phyloP scores from a whole-genome alignment of 2,329 filamentous ascomycete genomes.

The Pyrenophora graminea region DNA sequence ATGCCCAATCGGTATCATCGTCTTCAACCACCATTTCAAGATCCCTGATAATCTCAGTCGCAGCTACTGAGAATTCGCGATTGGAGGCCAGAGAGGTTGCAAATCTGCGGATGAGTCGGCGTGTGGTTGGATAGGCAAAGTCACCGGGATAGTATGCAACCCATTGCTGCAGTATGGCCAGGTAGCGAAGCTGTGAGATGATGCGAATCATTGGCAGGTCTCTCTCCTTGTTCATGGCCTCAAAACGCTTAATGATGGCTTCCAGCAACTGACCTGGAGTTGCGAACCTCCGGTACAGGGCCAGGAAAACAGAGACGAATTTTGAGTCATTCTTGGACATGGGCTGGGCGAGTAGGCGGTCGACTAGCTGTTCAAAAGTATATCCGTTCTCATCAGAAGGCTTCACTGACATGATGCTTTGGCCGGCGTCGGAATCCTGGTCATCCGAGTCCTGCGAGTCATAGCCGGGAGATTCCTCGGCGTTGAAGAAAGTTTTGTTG shows the following conservation, averaged over 20 bases:
- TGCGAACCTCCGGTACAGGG: conserved; percentile 91
- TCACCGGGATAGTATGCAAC: conserved; percentile 88
- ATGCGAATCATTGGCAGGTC: conserved; percentile 75
- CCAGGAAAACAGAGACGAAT: conserved; percentile 86
- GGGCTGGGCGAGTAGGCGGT: conserved; percentile 80
- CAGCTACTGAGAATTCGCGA: conserved; percentile 81
- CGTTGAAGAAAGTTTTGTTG: conserved; percentile 64
- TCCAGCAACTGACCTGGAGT: conserved; percentile 77
- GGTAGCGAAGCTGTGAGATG: conserved; percentile 78
- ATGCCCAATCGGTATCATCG: conserved; percentile 93
- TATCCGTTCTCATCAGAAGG: conserved; percentile 64
- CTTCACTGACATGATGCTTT: conserved; percentile 40
- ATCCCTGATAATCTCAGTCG: conserved; percentile 80
- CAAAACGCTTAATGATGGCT: conserved; percentile 76
- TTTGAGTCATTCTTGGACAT: conserved; percentile 87
- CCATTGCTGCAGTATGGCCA: conserved; percentile 87
- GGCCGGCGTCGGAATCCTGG: conserved; percentile 66
- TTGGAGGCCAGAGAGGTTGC: conserved; percentile 73
- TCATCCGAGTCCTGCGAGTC: conserved; percentile 69
- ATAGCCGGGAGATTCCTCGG: conserved; percentile 72
- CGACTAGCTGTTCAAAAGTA: conserved; percentile 64
- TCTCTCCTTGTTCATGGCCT: conserved; percentile 69
- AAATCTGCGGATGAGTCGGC: conserved; percentile 73
- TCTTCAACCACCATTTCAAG: conserved; percentile 79
- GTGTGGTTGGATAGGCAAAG: conserved; percentile 78